Percentiles rank a stretch among this genome's conserved stretches.
Conservation (phyloP, 2,329 filamentous ascomycete genomes). For the Botrytis fabae region DNA sequence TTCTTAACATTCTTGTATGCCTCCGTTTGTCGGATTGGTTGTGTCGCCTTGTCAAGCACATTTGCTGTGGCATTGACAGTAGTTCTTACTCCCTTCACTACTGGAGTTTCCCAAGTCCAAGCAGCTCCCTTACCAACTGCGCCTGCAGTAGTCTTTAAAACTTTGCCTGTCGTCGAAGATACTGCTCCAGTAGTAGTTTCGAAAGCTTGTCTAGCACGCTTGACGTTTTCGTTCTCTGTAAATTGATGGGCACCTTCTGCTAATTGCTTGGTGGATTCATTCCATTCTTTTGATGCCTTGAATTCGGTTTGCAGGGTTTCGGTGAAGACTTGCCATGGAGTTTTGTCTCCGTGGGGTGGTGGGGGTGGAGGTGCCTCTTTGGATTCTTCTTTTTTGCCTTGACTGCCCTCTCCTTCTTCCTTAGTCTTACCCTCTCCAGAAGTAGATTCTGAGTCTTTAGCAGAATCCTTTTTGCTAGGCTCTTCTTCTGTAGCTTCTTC, state of each 20-base stretch:
- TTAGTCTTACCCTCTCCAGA: constrained; percentile 37
- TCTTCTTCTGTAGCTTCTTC: constrained; percentile 23
- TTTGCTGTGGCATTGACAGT: constrained; percentile 83
- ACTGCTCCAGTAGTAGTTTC: constrained; percentile 83
- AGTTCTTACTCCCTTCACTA: constrained; percentile 87
- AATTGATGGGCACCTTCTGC: constrained; percentile 88
- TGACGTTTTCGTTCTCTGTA: constrained; percentile 87
- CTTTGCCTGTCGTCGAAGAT: constrained; percentile 72
- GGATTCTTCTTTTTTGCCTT: constrained; percentile 42
- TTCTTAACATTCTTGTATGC: constrained; percentile 94
- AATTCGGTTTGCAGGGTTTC: constrained; percentile 95
- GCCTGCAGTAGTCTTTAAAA: constrained; percentile 80
- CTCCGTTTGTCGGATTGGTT: constrained; percentile 90
- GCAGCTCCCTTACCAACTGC: constrained; percentile 87
- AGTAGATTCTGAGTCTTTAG: constrained; percentile 30
- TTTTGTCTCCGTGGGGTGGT: constrained; percentile 97
- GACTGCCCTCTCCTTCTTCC: constrained; percentile 32
- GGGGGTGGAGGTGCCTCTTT: constrained; percentile 69
- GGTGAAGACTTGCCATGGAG: constrained; percentile 97
- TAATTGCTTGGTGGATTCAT: constrained; percentile 95
- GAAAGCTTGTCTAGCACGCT: constrained; percentile 82
- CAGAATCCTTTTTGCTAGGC: constrained; percentile 29
- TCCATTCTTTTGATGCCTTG: constrained; percentile 98
- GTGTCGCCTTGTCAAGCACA: constrained; percentile 89
- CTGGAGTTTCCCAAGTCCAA: constrained; percentile 96